phyloP scores from a whole-genome alignment of 1,284 basidiomycete genomes.

The Ustilago bromivora region DNA sequence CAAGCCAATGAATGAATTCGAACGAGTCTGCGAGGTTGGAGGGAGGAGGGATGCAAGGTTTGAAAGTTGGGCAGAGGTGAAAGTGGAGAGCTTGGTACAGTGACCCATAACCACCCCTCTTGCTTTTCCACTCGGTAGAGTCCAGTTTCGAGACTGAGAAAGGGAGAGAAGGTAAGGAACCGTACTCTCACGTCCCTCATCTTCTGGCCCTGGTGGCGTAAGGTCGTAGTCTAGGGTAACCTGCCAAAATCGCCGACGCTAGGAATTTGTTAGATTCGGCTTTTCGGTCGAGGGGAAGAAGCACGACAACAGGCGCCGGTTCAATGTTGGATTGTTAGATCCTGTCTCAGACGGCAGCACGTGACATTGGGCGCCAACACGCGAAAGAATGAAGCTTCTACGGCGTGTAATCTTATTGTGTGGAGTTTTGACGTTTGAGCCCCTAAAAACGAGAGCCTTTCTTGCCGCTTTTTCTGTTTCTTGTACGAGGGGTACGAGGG shows the following conservation, averaged over 20 bases:
- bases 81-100: slow-evolving; percentile 44
- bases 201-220: not conserved
- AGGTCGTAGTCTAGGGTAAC: slow-evolving; percentile 49
- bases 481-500: not conserved
- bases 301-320: slow-evolving; percentile 18
- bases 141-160: slow-evolving; percentile 5
- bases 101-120: slow-evolving; percentile 38
- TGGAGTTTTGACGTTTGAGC: slow-evolving; percentile 28
- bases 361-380: slow-evolving; percentile 27
- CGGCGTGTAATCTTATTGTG: slow-evolving; percentile 2
- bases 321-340: slow-evolving; percentile 7
- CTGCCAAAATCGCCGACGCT: not conserved
- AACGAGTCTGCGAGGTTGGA: not conserved
- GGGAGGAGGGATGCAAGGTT: slow-evolving; percentile 16
- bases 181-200: slow-evolving; percentile 14
- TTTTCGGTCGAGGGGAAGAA: not conserved
- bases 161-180: slow-evolving; percentile 18
- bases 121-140: not conserved
- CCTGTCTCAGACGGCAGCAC: not conserved
- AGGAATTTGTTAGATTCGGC: not conserved
- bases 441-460: slow-evolving; percentile 18
- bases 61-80: not conserved
- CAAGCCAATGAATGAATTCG: slow-evolving; percentile 32
- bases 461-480: not conserved
- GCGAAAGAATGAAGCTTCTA: slow-evolving; percentile 11